Conservation (phyloP, 345 rosid species). For the Viola odorata region DNA sequence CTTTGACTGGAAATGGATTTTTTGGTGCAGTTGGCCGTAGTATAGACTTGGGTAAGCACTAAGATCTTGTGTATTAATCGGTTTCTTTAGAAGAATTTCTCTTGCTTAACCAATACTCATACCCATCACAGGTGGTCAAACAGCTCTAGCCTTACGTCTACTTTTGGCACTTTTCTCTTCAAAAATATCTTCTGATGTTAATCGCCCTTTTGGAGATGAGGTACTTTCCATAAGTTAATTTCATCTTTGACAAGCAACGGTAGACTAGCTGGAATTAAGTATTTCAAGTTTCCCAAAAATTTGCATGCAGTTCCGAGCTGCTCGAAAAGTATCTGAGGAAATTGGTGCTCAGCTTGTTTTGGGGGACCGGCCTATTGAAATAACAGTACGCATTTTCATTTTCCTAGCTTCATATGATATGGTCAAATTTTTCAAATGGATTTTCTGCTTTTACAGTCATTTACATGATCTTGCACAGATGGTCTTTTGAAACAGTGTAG, state of each 20-base stretch:
- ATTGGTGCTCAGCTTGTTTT: slow-evolving; percentile 83
- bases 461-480: too few relatives aligned
- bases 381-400: slow-evolving; percentile 42
- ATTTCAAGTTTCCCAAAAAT: neutral
- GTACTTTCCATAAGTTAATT: slow-evolving; percentile 19
- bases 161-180: slow-evolving; percentile 83
- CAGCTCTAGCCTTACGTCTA: slow-evolving; percentile 77
- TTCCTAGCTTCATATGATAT: neutral
- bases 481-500: too few relatives aligned
- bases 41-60: slow-evolving; percentile 60
- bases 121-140: slow-evolving; percentile 60
- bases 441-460: too few relatives aligned
- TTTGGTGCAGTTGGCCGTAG: slow-evolving; percentile 82
- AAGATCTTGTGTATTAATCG: neutral
- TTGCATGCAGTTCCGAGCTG: slow-evolving; percentile 68
- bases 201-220: slow-evolving; percentile 85
- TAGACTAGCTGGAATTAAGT: neutral
- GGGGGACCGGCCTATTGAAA: slow-evolving; percentile 88
- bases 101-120: slow-evolving; percentile 2
- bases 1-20: slow-evolving; percentile 77
- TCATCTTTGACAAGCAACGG: too few relatives aligned
- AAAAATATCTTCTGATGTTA: slow-evolving; percentile 60
- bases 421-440: too few relatives aligned
- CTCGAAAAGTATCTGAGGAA: slow-evolving; percentile 70
- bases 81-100: neutral